These are phyloP conservation scores for Baorangia bicolor DNA, from an alignment of 768 basidiomycete genomes.

Conservation along the genomic window DNA sequence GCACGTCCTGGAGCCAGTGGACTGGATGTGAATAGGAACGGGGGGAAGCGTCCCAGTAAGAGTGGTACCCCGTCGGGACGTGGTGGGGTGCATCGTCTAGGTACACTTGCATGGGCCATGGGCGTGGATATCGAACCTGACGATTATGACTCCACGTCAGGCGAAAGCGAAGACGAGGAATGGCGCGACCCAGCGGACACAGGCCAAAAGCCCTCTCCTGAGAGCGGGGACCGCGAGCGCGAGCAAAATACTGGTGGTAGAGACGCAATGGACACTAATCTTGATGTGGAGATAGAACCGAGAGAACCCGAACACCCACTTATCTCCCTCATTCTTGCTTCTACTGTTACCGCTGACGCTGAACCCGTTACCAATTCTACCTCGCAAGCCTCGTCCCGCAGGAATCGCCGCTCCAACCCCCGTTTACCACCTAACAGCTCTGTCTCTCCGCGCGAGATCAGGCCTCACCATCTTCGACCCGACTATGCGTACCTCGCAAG, in stretches of 20 bases:
- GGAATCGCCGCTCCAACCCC: conserved; percentile 18
- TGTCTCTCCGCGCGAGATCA: conserved; percentile 20
- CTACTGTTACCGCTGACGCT: neutral
- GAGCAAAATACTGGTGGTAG: neutral
- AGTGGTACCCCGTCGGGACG: neutral
- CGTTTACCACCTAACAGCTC: conserved; percentile 13
- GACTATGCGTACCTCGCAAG: conserved; percentile 55
- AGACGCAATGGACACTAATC: neutral
- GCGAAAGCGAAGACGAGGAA: conserved; percentile 22
- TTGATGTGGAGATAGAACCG: conserved; percentile 8
- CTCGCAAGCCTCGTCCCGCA: conserved; percentile 10
- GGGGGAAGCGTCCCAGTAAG: neutral
- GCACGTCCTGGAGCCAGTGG: neutral
- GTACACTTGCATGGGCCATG: conserved; percentile 19
- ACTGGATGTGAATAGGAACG: neutral
- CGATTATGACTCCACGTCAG: conserved; percentile 6
- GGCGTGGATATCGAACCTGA: conserved; percentile 15
- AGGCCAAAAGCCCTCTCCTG: neutral
- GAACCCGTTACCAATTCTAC: neutral
- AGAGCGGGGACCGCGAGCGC: neutral
- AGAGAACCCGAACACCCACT: conserved; percentile 6
- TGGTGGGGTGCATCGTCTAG: neutral
- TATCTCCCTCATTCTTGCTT: conserved; percentile 10
- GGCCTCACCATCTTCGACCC: conserved; percentile 36
- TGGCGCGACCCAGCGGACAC: conserved; percentile 16